phyloP scores from a whole-genome alignment of 371 early-diverging fungal genomes.

The Capillidium rhysosporum region DNA sequence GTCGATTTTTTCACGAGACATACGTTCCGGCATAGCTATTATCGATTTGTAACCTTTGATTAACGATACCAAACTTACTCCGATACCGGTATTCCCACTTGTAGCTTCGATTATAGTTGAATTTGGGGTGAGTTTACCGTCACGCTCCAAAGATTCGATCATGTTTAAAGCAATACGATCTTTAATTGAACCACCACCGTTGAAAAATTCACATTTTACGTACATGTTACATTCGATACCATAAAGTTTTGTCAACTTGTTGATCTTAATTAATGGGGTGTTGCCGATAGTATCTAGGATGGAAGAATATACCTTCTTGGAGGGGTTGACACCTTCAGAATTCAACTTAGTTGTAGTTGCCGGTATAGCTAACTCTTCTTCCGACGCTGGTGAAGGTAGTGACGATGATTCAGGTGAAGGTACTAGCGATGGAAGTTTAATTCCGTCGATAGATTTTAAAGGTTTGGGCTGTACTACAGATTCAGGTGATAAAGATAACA shows the following conservation, averaged over 20 bases:
- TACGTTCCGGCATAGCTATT: constrained; percentile 95
- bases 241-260: constrained; percentile 58
- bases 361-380: no score
- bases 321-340: no score
- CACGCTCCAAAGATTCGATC: constrained; percentile 81
- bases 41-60: constrained; percentile 92
- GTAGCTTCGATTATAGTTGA: constrained; percentile 88
- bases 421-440: no score
- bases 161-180: constrained; percentile 88
- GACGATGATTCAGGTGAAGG: no score
- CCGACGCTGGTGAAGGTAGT: no score
- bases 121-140: constrained; percentile 76
- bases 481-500: no score
- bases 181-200: constrained; percentile 94
- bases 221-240: constrained; percentile 80
- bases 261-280: constrained; percentile 81
- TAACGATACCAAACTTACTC: constrained; percentile 77
- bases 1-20: constrained; percentile 96
- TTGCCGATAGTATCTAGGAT: constrained; percentile 88
- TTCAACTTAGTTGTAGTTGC: no score
- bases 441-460: no score
- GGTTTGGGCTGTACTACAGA: no score
- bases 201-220: constrained; percentile 95
- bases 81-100: constrained; percentile 83
- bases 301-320: constrained; percentile 17